phyloP scores from a whole-genome alignment of 2,329 filamentous ascomycete species.

The Sphaceloma murrayae region DNA sequence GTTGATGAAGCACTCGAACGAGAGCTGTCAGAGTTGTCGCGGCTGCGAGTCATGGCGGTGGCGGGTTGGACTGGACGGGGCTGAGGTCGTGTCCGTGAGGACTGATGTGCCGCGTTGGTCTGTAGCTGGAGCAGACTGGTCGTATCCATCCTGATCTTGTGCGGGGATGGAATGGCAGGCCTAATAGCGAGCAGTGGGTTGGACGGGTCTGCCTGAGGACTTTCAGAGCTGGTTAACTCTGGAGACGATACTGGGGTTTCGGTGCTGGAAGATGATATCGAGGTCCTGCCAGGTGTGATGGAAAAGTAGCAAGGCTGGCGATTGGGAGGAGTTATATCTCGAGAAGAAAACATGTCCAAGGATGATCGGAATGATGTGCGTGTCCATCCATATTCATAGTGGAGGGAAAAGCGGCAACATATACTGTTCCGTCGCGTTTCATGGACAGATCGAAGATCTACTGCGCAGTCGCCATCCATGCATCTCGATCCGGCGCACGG shows the following conservation, averaged over 20 bases:
- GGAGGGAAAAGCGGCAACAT: conserved; percentile 7
- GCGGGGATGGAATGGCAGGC: conserved; percentile 15
- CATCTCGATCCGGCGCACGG: conserved; percentile 15
- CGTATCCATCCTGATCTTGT: conserved; percentile 20
- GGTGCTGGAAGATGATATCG: neutral
- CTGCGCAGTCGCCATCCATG: neutral
- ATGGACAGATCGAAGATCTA: conserved; percentile 6
- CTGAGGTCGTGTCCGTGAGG: conserved; percentile 23
- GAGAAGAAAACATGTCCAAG: conserved; percentile 15
- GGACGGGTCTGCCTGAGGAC: conserved; percentile 16
- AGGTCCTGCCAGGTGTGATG: conserved; percentile 12
- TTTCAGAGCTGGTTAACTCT: conserved; percentile 8
- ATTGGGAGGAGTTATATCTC: conserved; percentile 12
- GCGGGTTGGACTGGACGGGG: conserved; percentile 29
- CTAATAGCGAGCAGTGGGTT: conserved; percentile 23
- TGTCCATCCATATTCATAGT: conserved; percentile 1
- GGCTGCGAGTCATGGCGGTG: conserved; percentile 27
- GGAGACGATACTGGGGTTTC: conserved; percentile 13
- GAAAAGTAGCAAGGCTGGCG: conserved; percentile 17
- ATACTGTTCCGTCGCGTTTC: conserved; percentile 8
- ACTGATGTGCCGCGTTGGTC: conserved; percentile 25
- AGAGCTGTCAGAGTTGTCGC: conserved; percentile 23
- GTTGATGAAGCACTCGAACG: neutral
- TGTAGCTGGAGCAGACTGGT: conserved; percentile 27
- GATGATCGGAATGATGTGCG: conserved; percentile 2